Evolutionary conservation across 257 asterid genomes (phyloP), one percentile per base, ranked within the genome.

Genomic region (Catharanthus roseus): DNA sequence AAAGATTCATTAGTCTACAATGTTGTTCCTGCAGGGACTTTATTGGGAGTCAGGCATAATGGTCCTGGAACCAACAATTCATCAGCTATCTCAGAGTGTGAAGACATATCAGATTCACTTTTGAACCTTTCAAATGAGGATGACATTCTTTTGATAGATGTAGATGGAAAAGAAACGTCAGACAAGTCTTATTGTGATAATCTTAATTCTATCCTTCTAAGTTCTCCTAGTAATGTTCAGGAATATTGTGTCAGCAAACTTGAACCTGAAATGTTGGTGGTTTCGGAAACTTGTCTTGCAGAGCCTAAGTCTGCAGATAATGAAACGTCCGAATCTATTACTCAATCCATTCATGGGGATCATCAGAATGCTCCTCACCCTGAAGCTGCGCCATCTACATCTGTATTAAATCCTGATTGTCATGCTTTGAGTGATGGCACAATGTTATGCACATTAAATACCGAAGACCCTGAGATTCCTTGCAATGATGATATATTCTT

Each of bases 401-500:
- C 86, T 63, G 73, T 80, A 74, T 70, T 72, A 72, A 77, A 54
- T 69, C 51, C 83, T 72, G 90, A 85, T 57, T 55, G 74, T 66
- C 78, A 68, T 75, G 89, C 80, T 71, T 84, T 72, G 73, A 64
- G 67, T 78, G 86, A 77, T 65, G 90, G 88, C 49, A 81, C 56
- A 67, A 81, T 85, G 67, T 56, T 65, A 72, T 91, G 99, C 78
- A 82, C 81, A 1, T 70, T 95, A 78, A 95, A 95, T 87, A 82
- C 95, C 0, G 96, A 89, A 83, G 97, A 89, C 83, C 74, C 97
- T 36, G 97, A 95, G 73, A 87, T 91, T 86, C 99, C 99, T 70
- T 89, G 99, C 84, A 95, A 95, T 66, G 99, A 95, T 81, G 99
- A 95, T 77, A 91, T 95, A 79, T 95, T 95, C 90, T 87, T 95